Base-by-base conservation (phyloP, 192 early-diverging fungal genomes). In the Podochytrium sp. region DNA sequence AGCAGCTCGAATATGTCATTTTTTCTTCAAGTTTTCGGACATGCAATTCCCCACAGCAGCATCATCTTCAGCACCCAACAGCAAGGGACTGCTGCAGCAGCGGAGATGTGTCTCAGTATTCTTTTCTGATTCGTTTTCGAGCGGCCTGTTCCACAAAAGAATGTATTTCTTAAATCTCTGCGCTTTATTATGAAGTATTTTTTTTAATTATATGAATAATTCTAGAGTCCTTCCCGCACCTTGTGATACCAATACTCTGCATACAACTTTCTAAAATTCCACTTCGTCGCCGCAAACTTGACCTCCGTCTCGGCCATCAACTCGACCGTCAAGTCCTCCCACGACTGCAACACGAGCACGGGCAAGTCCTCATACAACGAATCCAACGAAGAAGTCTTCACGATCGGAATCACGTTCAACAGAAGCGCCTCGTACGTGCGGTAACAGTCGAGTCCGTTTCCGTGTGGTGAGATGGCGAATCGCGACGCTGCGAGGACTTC, bases 381-480 rank as follows among this genome's bases (percentile, higher is more conserved):
- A 57, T 62, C 66, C 51, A 68, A 57, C 18, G 16, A 18, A 57
- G 52, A 58, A 1, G 66, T 33, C 16, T 18, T 60, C 57, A 68
- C 66, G 4, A 68, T 57, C n/a, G 66, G 66, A 59, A 29, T 29
- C 1, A 16, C 52, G 0, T 51, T 51, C 27, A 68, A 32, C 16
- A 58, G 34, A 1, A 68, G 38, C 29, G 66, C 66, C 38, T 68
- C 66, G 6, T 62, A 68, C 7, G 66, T 68, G 27, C 66, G 50
- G 33, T 68, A 68, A 34, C 66, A 68, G 35, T 68, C 66, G 29
- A 30, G 57, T 7, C 66, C 66, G 57, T 27, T 18, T 16, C 66
- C 66, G 27, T 25, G 32, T 10, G 66, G 66, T 62, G 66, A 68
- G 1, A 68, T 61, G 0, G 59, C 66, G 59, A 68, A 68, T 14